Evolutionary conservation across 225 moss, liverwort and hornwort genomes (phyloP).

Genomic region (Sphagnum contortum): DNA sequence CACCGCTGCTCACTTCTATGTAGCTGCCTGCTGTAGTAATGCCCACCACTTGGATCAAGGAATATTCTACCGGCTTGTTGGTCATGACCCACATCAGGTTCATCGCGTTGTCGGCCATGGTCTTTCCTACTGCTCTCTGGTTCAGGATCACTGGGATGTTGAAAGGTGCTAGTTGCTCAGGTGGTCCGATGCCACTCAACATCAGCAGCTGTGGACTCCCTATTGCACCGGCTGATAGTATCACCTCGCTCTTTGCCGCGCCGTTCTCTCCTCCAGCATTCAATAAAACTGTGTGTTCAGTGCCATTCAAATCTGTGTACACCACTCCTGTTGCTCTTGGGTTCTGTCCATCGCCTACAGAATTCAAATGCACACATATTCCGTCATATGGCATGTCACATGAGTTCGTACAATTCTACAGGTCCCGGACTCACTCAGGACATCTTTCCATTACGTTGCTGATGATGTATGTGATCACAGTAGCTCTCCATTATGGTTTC

Average conservation of each 20-base stretch:
- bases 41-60: slow-evolving; percentile 33
- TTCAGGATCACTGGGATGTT: slow-evolving; percentile 30
- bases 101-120: slow-evolving; percentile 48
- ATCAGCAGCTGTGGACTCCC: slow-evolving; percentile 60
- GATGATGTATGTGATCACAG: too few relatives aligned
- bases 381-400: too few relatives aligned
- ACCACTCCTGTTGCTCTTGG: slow-evolving; percentile 27
- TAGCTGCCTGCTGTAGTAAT: slow-evolving; percentile 41
- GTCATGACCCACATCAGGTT: slow-evolving; percentile 41
- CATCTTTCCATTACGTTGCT: too few relatives aligned
- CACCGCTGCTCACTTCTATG: slow-evolving; percentile 48
- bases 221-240: slow-evolving; percentile 38
- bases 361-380: neutral
- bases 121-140: slow-evolving; percentile 20
- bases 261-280: slow-evolving; percentile 2
- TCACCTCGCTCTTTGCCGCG: slow-evolving; percentile 22
- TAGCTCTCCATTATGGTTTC: too few relatives aligned
- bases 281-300: slow-evolving; percentile 16
- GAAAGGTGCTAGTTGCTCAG: slow-evolving; percentile 24
- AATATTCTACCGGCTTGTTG: slow-evolving; percentile 28
- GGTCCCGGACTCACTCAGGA: too few relatives aligned
- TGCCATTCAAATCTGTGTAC: slow-evolving; percentile 36
- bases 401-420: too few relatives aligned
- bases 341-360: neutral
- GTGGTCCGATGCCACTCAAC: slow-evolving; percentile 55